These are phyloP conservation scores for Paraphoma chrysanthemicola DNA, from an alignment of 2,329 filamentous ascomycete genomes.

Conservation along the genomic window DNA sequence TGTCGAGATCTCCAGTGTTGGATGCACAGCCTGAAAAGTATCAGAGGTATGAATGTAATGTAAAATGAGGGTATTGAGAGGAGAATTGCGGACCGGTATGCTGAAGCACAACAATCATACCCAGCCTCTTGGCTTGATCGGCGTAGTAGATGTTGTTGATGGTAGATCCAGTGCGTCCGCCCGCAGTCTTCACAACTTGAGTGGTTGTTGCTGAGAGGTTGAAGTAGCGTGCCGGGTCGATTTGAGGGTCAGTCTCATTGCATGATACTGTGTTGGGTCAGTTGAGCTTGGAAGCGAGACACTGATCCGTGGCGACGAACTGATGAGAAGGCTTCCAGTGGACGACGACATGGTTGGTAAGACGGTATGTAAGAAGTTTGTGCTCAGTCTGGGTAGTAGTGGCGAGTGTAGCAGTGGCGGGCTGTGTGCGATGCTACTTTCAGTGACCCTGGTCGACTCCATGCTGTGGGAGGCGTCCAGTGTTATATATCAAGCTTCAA, in stretches of 20 bases:
- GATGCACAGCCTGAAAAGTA: conserved; percentile 15
- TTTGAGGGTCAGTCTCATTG: conserved; percentile 14
- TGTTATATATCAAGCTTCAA: neutral
- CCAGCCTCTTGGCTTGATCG: conserved; percentile 16
- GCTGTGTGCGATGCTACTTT: neutral
- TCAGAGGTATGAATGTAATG: neutral
- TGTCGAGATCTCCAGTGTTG: conserved; percentile 10
- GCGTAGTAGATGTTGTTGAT: conserved; percentile 19
- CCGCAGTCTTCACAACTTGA: conserved; percentile 22
- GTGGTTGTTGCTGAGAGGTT: conserved; percentile 25
- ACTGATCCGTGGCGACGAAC: neutral
- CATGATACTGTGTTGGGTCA: conserved; percentile 18
- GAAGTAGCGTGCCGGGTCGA: conserved; percentile 28
- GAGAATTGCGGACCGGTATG: conserved; percentile 20
- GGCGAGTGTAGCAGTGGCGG: neutral
- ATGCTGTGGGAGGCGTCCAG: neutral
- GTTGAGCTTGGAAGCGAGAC: too few relatives aligned
- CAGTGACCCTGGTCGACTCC: neutral
- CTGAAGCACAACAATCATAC: conserved; percentile 30
- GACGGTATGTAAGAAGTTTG: neutral
- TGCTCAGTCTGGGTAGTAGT: neutral
- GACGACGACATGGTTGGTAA: conserved; percentile 5
- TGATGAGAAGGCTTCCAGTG: conserved; percentile 3
- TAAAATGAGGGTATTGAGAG: too few relatives aligned
- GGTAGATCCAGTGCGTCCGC: conserved; percentile 13